These are phyloP conservation scores for Puccinia coronata DNA, from an alignment of 1,284 basidiomycete genomes.

Conservation along the genomic window DNA sequence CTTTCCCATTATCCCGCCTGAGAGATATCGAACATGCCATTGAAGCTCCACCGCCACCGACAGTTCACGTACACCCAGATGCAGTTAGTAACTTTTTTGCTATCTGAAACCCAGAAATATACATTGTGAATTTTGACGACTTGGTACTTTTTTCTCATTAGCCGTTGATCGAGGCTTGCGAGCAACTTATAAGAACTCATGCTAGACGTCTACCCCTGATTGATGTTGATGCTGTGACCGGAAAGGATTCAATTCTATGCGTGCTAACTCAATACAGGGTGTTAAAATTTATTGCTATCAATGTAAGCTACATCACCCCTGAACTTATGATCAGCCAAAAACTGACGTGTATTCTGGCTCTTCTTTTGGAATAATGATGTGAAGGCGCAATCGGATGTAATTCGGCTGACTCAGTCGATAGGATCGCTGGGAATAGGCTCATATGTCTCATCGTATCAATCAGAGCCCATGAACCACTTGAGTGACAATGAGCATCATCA, in stretches of 20 bases:
- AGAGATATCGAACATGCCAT: constrained; percentile 92
- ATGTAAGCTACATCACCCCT: constrained; percentile 65
- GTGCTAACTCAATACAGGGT: constrained; percentile 97
- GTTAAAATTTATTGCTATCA: constrained; percentile 97
- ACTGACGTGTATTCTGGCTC: too few species aligned
- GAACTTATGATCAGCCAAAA: not conserved
- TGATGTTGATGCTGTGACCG: constrained; percentile 88
- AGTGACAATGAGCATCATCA: constrained; percentile 27
- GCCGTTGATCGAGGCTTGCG: constrained; percentile 86
- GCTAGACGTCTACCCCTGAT: constrained; percentile 90
- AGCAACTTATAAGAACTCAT: constrained; percentile 88
- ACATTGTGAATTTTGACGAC: not conserved
- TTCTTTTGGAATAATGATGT: constrained; percentile 60
- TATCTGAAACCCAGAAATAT: not conserved
- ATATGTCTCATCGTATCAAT: constrained; percentile 67
- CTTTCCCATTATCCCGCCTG: constrained; percentile 83
- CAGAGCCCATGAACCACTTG: constrained; percentile 34
- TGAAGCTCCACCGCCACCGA: constrained; percentile 86
- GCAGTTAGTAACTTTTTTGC: constrained; percentile 10
- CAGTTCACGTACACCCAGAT: constrained; percentile 83
- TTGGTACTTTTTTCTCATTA: constrained; percentile 58
- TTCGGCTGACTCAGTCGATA: constrained; percentile 74
- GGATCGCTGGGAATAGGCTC: constrained; percentile 90
- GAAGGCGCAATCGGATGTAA: constrained; percentile 69
- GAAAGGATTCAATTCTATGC: constrained; percentile 90